Conservation (phyloP, 1,284 basidiomycete genomes). For the Rugosomyces carneus region DNA sequence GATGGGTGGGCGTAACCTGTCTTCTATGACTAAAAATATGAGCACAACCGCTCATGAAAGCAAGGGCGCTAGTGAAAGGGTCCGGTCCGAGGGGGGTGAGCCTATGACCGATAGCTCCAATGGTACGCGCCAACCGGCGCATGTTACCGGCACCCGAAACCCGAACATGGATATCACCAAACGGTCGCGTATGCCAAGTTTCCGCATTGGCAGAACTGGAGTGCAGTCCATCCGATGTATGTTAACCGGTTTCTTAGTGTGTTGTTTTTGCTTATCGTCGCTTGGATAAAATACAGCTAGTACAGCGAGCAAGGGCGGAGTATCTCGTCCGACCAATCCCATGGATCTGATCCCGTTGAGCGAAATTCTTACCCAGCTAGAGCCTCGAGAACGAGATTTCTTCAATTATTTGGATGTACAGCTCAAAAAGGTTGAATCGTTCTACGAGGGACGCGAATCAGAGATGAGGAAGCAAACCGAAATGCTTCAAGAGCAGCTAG, state of each 20-base stretch:
- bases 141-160: too few species aligned
- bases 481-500: conserved; percentile 62
- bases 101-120: too few species aligned
- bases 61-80: background rate
- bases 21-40: background rate
- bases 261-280: background rate
- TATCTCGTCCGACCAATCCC: conserved; percentile 19
- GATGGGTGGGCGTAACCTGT: background rate
- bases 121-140: too few species aligned
- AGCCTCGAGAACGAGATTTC: conserved; percentile 61
- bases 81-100: too few species aligned
- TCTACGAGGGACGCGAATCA: conserved; percentile 70
- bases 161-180: background rate
- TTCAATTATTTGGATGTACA: conserved; percentile 72
- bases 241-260: background rate
- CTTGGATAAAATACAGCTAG: too few species aligned
- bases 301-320: background rate
- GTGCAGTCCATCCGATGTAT: conserved; percentile 16
- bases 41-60: background rate
- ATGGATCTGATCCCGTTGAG: conserved; percentile 36
- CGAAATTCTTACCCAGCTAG: conserved; percentile 46
- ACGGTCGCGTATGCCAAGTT: background rate
- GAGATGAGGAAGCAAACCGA: conserved; percentile 55
- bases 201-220: conserved; percentile 1
- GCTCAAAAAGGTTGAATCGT: conserved; percentile 77